Conservation (phyloP, 176 grass and related monocot species). For the Musa beccarii region DNA sequence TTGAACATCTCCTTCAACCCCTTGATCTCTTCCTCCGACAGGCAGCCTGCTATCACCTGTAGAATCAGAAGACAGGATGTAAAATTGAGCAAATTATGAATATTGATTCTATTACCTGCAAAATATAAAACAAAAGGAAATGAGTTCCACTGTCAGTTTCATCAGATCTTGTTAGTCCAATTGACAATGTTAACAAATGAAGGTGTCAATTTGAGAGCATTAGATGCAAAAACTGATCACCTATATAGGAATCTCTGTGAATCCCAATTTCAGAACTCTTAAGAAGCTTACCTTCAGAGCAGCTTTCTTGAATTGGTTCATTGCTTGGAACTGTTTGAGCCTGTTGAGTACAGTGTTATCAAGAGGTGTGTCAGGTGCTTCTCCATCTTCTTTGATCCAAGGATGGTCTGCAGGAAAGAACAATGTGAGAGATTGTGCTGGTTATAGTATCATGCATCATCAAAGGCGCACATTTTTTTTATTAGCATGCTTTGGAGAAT, state of each 20-base stretch:
- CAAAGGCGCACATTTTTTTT: too few relatives aligned
- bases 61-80: background rate
- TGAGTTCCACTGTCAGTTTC: too few relatives aligned
- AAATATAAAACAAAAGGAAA: background rate
- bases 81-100: too few relatives aligned
- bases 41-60: constrained; percentile 9
- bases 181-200: too few relatives aligned
- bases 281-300: constrained; percentile 12
- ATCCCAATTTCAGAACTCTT: background rate
- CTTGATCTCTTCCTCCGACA: constrained; percentile 13
- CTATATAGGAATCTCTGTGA: background rate
- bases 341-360: constrained; percentile 8
- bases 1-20: constrained; percentile 18
- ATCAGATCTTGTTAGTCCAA: too few relatives aligned
- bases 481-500: too few relatives aligned
- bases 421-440: too few relatives aligned
- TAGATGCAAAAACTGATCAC: background rate
- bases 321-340: constrained; percentile 15
- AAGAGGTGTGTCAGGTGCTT: constrained; percentile 18
- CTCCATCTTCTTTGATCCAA: constrained; percentile 19
- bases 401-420: constrained; percentile 5
- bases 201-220: too few relatives aligned
- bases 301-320: constrained; percentile 21
- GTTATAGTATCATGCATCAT: too few relatives aligned
- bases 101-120: background rate